phyloP scores from a whole-genome alignment of 345 rosid species.

The Camelina sativa region DNA sequence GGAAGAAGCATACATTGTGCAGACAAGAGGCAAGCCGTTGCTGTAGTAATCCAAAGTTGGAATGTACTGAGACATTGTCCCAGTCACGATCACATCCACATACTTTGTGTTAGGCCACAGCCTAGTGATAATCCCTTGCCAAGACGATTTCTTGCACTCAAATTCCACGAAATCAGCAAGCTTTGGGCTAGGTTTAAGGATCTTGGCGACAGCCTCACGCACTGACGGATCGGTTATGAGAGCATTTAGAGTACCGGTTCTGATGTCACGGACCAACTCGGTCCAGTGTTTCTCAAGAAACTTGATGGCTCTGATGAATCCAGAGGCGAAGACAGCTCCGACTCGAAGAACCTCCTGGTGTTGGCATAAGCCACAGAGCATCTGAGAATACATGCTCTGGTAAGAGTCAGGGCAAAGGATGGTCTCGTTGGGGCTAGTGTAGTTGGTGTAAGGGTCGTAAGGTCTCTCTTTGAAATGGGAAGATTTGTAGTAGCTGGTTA shows the following conservation, averaged over 20 bases:
- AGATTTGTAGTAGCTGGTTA: constrained; percentile 78
- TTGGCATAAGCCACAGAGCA: constrained; percentile 76
- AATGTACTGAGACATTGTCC: constrained; percentile 98
- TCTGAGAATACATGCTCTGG: constrained; percentile 84
- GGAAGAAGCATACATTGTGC: constrained; percentile 98
- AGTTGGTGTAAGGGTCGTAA: constrained; percentile 73
- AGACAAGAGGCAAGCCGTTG: constrained; percentile 85
- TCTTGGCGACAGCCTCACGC: constrained; percentile 58
- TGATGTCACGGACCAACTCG: constrained; percentile 54
- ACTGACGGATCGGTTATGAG: constrained; percentile 64
- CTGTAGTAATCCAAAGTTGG: constrained; percentile 93
- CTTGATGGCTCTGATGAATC: constrained; percentile 76
- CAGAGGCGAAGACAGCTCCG: constrained; percentile 87
- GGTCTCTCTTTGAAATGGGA: constrained; percentile 70
- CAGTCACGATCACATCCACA: constrained; percentile 98
- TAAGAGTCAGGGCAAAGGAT: constrained; percentile 77
- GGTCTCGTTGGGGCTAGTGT: constrained; percentile 84
- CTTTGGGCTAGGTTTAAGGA: constrained; percentile 66
- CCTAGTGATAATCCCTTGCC: constrained; percentile 78
- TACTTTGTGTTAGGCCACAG: constrained; percentile 82
- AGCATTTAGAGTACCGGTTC: constrained; percentile 57
- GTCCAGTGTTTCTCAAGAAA: constrained; percentile 78
- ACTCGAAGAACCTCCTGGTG: constrained; percentile 73
- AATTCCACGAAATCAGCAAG: constrained; percentile 62
- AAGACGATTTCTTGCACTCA: constrained; percentile 59